phyloP scores from a whole-genome alignment of 148 eudicot species.

The Beta vulgaris region DNA sequence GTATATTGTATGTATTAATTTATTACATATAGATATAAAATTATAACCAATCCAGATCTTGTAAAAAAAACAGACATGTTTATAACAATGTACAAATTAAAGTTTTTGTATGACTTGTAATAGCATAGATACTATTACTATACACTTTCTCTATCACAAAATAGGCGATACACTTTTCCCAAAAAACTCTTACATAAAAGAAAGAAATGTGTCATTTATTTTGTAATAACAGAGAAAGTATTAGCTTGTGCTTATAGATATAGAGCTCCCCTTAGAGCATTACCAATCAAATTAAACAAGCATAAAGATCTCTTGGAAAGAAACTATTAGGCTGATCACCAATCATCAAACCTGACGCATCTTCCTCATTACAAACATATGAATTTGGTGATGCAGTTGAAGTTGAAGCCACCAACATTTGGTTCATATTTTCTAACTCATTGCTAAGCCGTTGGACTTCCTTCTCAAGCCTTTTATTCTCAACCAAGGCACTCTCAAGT shows the following conservation, averaged over 20 bases:
- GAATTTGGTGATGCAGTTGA: background rate
- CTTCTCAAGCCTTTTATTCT: conserved; percentile 16
- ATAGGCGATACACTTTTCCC: no score
- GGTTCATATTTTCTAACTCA: conserved; percentile 15
- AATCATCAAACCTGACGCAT: background rate
- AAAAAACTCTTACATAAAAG: no score
- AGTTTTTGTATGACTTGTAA: no score
- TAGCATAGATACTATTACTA: no score
- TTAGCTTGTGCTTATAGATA: background rate
- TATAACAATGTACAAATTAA: no score
- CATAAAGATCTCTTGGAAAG: conserved; percentile 20
- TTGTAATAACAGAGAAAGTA: background rate
- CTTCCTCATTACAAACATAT: conserved; percentile 7
- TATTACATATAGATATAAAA: no score
- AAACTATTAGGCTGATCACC: conserved; percentile 12
- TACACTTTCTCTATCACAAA: no score
- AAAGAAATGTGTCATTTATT: no score
- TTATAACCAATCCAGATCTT: no score
- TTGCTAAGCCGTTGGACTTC: conserved; percentile 24
- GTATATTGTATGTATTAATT: no score
- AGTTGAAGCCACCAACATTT: background rate
- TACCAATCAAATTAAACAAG: conserved; percentile 13
- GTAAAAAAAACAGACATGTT: no score
- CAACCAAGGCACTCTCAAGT: conserved; percentile 9
- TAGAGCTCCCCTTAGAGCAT: background rate